These are phyloP conservation scores for Moesziomyces globuligerus DNA, from an alignment of 1,284 basidiomycete genomes.

Conservation along the genomic window DNA sequence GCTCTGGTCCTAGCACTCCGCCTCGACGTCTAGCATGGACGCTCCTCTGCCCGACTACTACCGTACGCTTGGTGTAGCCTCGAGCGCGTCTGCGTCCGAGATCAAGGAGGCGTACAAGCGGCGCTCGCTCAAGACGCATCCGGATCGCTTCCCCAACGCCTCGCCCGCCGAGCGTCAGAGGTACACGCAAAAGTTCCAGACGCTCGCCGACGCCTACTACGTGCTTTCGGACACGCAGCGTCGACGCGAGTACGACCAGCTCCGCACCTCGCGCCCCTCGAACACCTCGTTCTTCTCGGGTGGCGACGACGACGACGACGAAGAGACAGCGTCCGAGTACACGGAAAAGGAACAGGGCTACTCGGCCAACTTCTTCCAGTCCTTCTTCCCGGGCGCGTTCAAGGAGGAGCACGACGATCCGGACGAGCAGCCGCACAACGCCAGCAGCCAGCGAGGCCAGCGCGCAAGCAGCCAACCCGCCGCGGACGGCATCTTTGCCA, in stretches of 20 bases:
- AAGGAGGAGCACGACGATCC: constrained; percentile 25
- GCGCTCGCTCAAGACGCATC: constrained; percentile 81
- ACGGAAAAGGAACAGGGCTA: constrained; percentile 52
- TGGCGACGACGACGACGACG: constrained; percentile 20
- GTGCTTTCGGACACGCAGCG: constrained; percentile 82
- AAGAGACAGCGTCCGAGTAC: constrained; percentile 31
- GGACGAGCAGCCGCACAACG: constrained; percentile 6
- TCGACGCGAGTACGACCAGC: constrained; percentile 78
- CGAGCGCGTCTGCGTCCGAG: constrained; percentile 76
- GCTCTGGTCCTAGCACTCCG: too few relatives aligned
- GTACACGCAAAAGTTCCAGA: constrained; percentile 69
- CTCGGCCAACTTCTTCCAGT: constrained; percentile 60
- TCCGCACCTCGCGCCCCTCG: constrained; percentile 33
- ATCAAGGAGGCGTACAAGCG: constrained; percentile 83
- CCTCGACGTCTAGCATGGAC: constrained; percentile 26
- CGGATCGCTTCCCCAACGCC: constrained; percentile 84
- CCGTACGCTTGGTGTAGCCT: constrained; percentile 69
- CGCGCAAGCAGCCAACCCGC: constrained; percentile 40
- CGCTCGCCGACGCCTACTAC: constrained; percentile 95
- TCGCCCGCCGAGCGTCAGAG: constrained; percentile 76
- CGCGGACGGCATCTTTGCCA: constrained; percentile 57
- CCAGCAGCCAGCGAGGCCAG: constrained; percentile 9
- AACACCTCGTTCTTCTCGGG: constrained; percentile 18
- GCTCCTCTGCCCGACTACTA: constrained; percentile 61
- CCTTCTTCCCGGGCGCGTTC: constrained; percentile 50